Evolutionary conservation across 257 asterid species (phyloP).

Genomic region (Plantago elongata): DNA sequence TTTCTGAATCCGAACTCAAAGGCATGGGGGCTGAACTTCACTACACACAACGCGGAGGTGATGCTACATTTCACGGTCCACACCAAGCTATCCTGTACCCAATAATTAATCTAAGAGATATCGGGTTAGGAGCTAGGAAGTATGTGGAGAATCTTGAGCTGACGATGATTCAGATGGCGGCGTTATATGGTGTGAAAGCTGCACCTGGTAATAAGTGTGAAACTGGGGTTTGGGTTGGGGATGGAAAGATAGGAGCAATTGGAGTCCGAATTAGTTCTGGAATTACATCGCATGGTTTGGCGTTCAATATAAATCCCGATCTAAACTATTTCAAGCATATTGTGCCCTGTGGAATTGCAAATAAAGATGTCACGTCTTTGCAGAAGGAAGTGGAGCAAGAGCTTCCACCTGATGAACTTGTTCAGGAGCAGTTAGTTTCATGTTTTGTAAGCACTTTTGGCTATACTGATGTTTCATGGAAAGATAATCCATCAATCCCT

Average conservation of each 20-base stretch:
- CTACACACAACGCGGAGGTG: slow-evolving; percentile 74
- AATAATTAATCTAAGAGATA: slow-evolving; percentile 48
- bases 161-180: slow-evolving; percentile 62
- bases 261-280: slow-evolving; percentile 67
- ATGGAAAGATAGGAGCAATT: slow-evolving; percentile 61
- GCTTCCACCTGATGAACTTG: slow-evolving; percentile 55
- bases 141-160: slow-evolving; percentile 66
- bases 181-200: slow-evolving; percentile 52
- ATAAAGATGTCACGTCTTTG: slow-evolving; percentile 67
- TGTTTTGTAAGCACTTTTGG: slow-evolving; percentile 51
- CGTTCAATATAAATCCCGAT: slow-evolving; percentile 68
- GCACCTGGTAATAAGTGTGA: slow-evolving; percentile 44
- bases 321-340: slow-evolving; percentile 62
- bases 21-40: slow-evolving; percentile 60
- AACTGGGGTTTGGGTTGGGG: slow-evolving; percentile 71
- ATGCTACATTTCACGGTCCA: slow-evolving; percentile 76
- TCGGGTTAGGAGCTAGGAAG: slow-evolving; percentile 63
- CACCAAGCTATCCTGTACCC: slow-evolving; percentile 71
- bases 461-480: slow-evolving; percentile 34
- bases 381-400: slow-evolving; percentile 36
- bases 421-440: slow-evolving; percentile 44
- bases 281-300: slow-evolving; percentile 69
- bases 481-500: slow-evolving; percentile 19
- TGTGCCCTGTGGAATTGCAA: slow-evolving; percentile 72
- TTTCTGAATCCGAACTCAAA: slow-evolving; percentile 49